phyloP scores from a whole-genome alignment of 164 flowering plant genomes.

The Annona cherimola region DNA sequence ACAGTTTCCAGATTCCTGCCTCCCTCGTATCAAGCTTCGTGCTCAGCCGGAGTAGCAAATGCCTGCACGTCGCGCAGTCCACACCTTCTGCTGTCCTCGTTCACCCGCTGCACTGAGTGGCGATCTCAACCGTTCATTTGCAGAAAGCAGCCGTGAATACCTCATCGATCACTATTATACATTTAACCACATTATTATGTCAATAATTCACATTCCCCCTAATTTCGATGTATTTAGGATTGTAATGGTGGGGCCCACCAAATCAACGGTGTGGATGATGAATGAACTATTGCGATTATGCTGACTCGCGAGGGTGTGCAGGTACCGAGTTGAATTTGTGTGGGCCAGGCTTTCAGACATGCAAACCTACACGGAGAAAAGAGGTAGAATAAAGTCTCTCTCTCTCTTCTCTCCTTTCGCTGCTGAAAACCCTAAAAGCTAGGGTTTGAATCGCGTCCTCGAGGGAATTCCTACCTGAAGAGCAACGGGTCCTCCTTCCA shows the following conservation, averaged over 20 bases:
- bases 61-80: neutral
- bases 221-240: neutral
- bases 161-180: neutral
- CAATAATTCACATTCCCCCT: neutral
- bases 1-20: neutral
- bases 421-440: constrained; percentile 20
- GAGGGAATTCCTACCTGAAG: constrained; percentile 23
- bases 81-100: constrained; percentile 8
- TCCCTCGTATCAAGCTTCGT: neutral
- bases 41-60: neutral
- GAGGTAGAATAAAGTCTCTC: constrained; percentile 16
- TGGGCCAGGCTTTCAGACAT: neutral
- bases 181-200: no score
- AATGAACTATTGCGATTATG: neutral
- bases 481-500: constrained; percentile 11
- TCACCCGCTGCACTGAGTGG: neutral
- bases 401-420: constrained; percentile 23
- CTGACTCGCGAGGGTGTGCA: neutral
- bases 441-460: constrained; percentile 44
- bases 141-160: neutral
- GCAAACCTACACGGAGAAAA: constrained; percentile 15
- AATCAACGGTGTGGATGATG: neutral
- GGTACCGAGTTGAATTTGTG: neutral
- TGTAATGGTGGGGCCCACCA: neutral
- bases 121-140: neutral